Conservation (phyloP, 768 basidiomycete genomes). For the Piloderma croceum region DNA sequence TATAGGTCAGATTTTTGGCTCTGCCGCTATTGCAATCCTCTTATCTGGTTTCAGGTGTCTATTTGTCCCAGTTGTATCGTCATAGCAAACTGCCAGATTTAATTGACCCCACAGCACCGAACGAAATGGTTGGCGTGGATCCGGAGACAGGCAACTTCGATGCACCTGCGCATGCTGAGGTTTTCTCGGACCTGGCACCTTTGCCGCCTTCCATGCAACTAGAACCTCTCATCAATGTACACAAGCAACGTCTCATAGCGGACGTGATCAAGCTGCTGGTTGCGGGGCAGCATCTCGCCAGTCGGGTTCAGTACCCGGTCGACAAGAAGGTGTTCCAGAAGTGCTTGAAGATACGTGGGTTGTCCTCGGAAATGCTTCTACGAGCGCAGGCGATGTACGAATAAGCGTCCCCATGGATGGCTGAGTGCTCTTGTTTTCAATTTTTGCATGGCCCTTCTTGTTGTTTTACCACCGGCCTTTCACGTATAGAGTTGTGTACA, state of each 20-base stretch:
- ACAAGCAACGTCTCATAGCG: conserved; percentile 81
- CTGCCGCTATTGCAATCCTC: conserved; percentile 1
- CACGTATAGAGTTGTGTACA: no score
- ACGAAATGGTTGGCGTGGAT: conserved; percentile 61
- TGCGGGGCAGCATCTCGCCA: conserved; percentile 77
- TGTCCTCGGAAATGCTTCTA: conserved; percentile 51
- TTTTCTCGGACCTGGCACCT: conserved; percentile 66
- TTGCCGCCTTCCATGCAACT: conserved; percentile 75
- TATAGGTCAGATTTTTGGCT: conserved; percentile 44
- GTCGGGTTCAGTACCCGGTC: conserved; percentile 59
- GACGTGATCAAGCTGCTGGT: conserved; percentile 76
- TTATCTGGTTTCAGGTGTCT: conserved; percentile 51
- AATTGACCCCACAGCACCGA: conserved; percentile 78
- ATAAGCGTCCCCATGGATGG: no score
- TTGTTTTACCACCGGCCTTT: no score
- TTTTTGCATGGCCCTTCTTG: no score
- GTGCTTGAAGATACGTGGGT: conserved; percentile 64
- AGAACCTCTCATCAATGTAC: conserved; percentile 83
- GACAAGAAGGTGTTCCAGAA: conserved; percentile 75
- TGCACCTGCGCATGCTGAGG: conserved; percentile 68
- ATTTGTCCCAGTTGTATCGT: conserved; percentile 65
- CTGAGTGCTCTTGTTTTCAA: no score
- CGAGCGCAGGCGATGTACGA: no score
- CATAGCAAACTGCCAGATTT: conserved; percentile 68
- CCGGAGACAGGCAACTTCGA: conserved; percentile 57